A percentile compares a stretch with the other conserved stretches of the same genome.
These are phyloP conservation scores for Geotrichum macrosporum DNA, from an alignment of 1,139 yeast species.

Conservation along the genomic window DNA sequence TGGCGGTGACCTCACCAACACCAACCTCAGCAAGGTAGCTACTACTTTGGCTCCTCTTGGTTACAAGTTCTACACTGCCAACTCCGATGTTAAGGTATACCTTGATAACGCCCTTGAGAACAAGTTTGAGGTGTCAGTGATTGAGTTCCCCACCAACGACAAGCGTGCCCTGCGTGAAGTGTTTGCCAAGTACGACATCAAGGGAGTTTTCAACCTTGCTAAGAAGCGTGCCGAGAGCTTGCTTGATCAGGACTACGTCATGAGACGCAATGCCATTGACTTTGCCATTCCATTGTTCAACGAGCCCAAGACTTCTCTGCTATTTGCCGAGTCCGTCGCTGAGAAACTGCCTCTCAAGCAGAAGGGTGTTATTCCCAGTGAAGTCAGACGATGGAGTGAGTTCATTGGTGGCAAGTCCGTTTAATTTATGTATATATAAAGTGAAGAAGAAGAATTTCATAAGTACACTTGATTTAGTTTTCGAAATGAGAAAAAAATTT, in stretches of 20 bases:
- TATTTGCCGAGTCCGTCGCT: slow-evolving; percentile 81
- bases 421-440: slow-evolving; percentile 32
- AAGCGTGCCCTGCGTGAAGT: slow-evolving; percentile 90
- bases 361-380: slow-evolving; percentile 63
- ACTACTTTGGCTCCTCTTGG: slow-evolving; percentile 65
- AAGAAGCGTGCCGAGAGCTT: slow-evolving; percentile 79
- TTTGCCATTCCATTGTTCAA: slow-evolving; percentile 94
- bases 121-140: slow-evolving; percentile 47
- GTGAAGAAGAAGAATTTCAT: too few relatives aligned
- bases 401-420: slow-evolving; percentile 90
- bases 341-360: slow-evolving; percentile 54
- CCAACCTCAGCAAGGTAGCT: slow-evolving; percentile 70
- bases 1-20: slow-evolving; percentile 84
- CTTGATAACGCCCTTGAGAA: slow-evolving; percentile 45
- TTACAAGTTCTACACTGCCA: slow-evolving; percentile 76
- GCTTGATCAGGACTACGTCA: slow-evolving; percentile 85
- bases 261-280: slow-evolving; percentile 99
- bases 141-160: slow-evolving; percentile 88
- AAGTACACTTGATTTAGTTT: too few relatives aligned
- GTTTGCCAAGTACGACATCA: slow-evolving; percentile 78
- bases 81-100: slow-evolving; percentile 65
- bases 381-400: slow-evolving; percentile 95
- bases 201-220: slow-evolving; percentile 89
- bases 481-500: background rate
- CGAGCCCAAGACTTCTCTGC: slow-evolving; percentile 86